These are phyloP conservation scores for carrot (Daucus carota) DNA, from an alignment of 129 eudicot genomes.

Conservation along the genomic window DH1_v3.0 NC_030383.2:12651001-12651500, in stretches of 20 bases:
- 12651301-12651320: constrained; percentile 30
- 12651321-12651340: constrained; percentile 19
- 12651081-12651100: constrained; percentile 32
- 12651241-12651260: constrained; percentile 36
- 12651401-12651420: not conserved
- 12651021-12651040: constrained; percentile 43
- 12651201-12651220: constrained; percentile 46
- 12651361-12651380: constrained; percentile 13
- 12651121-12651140: constrained; percentile 60
- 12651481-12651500: constrained; percentile 1
- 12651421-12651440: not conserved
- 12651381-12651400: not conserved
- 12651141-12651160: constrained; percentile 36
- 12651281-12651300: constrained; percentile 13
- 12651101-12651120: constrained; percentile 48
- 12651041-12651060: constrained; percentile 45
- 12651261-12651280: constrained; percentile 38
- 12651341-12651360: constrained; percentile 62
- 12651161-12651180: constrained; percentile 69
- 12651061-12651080: constrained; percentile 47
- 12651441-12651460: not conserved
- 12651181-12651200: constrained; percentile 69
- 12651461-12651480: not conserved
- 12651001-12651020: constrained; percentile 41
- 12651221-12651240: constrained; percentile 64